Evolutionary conservation across 2,329 filamentous ascomycete genomes (phyloP).

Genomic region (Xylariaceae sp.): DNA sequence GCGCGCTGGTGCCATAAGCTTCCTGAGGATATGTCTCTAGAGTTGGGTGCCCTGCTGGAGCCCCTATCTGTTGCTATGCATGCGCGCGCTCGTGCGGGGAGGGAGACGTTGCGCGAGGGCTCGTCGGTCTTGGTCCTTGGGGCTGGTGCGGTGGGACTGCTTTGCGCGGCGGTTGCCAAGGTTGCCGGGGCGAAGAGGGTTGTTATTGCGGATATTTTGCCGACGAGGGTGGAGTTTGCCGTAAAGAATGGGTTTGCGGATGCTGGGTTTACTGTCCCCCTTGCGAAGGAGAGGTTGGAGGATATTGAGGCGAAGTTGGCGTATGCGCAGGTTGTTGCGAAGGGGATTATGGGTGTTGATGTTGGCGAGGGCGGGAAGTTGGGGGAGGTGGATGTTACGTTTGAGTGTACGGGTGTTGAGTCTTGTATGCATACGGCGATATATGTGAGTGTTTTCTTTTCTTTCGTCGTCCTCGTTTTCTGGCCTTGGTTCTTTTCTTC

Average conservation of each 20-base stretch:
- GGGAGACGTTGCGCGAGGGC: slow-evolving; percentile 31
- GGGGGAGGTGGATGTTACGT: slow-evolving; percentile 61
- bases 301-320: slow-evolving; percentile 49
- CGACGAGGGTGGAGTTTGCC: slow-evolving; percentile 54
- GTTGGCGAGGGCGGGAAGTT: slow-evolving; percentile 40
- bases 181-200: slow-evolving; percentile 41
- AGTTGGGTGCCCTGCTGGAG: slow-evolving; percentile 54
- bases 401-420: slow-evolving; percentile 76
- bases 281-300: slow-evolving; percentile 43
- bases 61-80: slow-evolving; percentile 57
- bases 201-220: slow-evolving; percentile 52
- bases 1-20: slow-evolving; percentile 54
- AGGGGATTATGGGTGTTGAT: slow-evolving; percentile 36
- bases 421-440: slow-evolving; percentile 70
- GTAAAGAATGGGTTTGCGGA: slow-evolving; percentile 52
- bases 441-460: slow-evolving; percentile 50
- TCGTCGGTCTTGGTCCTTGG: slow-evolving; percentile 52
- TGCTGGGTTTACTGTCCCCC: slow-evolving; percentile 46
- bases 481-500: no score
- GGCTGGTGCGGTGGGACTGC: slow-evolving; percentile 56
- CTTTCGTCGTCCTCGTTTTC: no score
- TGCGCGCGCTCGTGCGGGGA: slow-evolving; percentile 42
- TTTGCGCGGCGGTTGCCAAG: slow-evolving; percentile 54
- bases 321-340: slow-evolving; percentile 47
- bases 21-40: slow-evolving; percentile 43